phyloP scores from a whole-genome alignment of 2,329 filamentous ascomycete species.

The Hypoxylon sp. region DNA sequence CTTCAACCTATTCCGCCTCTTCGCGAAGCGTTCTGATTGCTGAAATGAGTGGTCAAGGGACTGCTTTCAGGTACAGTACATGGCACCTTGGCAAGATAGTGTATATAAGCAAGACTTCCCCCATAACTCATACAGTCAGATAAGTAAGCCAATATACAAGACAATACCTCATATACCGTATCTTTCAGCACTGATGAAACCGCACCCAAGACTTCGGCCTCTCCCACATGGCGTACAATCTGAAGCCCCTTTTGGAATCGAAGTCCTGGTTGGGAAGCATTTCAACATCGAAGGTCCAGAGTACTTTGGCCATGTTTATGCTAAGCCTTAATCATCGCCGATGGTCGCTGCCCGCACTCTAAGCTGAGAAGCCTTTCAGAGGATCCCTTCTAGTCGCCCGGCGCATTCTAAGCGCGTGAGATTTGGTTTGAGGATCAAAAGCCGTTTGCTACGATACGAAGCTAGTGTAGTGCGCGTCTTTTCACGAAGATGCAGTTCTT shows the following conservation, averaged over 20 bases:
- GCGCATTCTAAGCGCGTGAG: not conserved
- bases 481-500: not conserved
- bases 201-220: slow-evolving; percentile 29
- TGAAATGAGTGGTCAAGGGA: no score
- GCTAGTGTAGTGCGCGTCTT: not conserved
- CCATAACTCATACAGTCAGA: no score
- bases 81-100: no score
- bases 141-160: no score
- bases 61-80: no score
- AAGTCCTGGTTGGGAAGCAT: slow-evolving; percentile 26
- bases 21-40: not conserved
- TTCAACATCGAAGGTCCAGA: slow-evolving; percentile 35
- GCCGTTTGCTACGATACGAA: not conserved
- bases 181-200: slow-evolving; percentile 67
- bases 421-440: not conserved
- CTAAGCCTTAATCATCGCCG: no score
- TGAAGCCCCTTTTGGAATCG: slow-evolving; percentile 28
- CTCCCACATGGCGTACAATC: slow-evolving; percentile 30
- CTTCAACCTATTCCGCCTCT: not conserved
- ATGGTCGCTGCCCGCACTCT: not conserved
- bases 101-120: no score
- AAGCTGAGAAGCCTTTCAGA: no score
- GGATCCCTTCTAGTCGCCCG: not conserved
- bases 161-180: not conserved
- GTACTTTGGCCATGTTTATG: slow-evolving; percentile 32